Evolutionary conservation across 2,329 filamentous ascomycete species (phyloP).

Genomic region (Arthrobotrys iridis): DNA sequence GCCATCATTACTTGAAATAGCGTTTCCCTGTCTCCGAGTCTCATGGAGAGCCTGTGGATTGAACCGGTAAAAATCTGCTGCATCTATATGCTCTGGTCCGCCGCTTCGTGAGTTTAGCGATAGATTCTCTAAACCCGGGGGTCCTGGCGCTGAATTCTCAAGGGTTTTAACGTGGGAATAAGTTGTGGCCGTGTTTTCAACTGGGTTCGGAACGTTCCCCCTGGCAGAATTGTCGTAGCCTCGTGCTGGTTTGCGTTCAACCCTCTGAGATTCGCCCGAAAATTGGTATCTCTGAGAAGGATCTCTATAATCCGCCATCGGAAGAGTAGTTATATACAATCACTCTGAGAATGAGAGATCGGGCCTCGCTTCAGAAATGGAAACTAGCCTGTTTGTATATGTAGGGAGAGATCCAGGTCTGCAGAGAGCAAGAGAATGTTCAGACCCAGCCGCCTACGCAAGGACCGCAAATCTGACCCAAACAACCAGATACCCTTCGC

Average conservation of each 20-base stretch:
- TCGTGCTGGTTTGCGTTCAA: not conserved
- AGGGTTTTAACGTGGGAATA: not conserved
- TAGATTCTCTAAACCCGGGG: not conserved
- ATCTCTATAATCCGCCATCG: constrained; percentile 2
- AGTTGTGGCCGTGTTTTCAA: not conserved
- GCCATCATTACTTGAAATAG: not conserved
- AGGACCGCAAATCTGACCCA: not conserved
- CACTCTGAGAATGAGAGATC: not conserved
- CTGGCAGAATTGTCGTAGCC: constrained; percentile 22
- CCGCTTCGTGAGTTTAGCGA: not conserved
- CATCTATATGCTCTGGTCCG: constrained; percentile 42
- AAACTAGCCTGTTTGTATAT: no score
- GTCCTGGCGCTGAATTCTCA: constrained; percentile 13
- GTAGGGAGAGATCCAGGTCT: no score
- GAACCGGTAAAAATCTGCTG: constrained; percentile 39
- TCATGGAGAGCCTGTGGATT: not conserved
- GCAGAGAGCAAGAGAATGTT: not conserved
- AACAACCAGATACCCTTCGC: no score
- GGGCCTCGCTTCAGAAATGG: no score
- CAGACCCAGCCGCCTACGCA: not conserved
- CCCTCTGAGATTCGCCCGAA: constrained; percentile 3
- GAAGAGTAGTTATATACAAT: no score
- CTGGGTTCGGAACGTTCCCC: not conserved
- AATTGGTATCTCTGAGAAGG: not conserved
- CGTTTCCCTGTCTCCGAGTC: not conserved